These are phyloP conservation scores for Mycena olivaceomarginata DNA, from an alignment of 768 basidiomycete species.

Conservation along the genomic window DNA sequence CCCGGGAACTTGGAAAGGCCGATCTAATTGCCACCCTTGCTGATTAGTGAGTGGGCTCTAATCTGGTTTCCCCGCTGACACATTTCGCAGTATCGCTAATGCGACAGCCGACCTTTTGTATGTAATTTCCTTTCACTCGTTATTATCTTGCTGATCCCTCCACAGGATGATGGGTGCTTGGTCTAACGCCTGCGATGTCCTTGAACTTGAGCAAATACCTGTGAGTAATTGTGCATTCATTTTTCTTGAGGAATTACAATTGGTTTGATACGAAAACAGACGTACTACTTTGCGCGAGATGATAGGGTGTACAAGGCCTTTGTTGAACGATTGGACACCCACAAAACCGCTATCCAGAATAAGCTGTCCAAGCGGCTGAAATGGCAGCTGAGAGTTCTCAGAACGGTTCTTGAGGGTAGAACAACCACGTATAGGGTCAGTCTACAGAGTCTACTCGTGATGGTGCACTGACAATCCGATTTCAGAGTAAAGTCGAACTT, in stretches of 20 bases:
- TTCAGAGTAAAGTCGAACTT: constrained; percentile 78
- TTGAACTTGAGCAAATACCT: constrained; percentile 82
- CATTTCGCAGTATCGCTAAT: constrained; percentile 82
- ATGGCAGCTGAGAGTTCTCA: constrained; percentile 82
- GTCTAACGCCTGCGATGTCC: constrained; percentile 75
- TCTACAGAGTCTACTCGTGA: constrained; percentile 24
- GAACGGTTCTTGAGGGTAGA: constrained; percentile 79
- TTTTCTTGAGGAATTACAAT: not conserved
- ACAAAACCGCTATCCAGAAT: constrained; percentile 68
- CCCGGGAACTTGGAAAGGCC: constrained; percentile 88
- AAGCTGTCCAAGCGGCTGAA: constrained; percentile 74
- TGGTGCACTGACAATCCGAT: constrained; percentile 29
- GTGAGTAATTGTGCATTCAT: constrained; percentile 62
- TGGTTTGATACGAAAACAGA: constrained; percentile 60
- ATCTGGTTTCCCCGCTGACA: constrained; percentile 18
- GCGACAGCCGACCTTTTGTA: constrained; percentile 73
- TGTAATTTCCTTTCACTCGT: constrained; percentile 46
- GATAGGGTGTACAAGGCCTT: constrained; percentile 89
- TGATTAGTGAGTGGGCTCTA: constrained; percentile 82
- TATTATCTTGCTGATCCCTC: constrained; percentile 60
- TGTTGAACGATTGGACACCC: constrained; percentile 65
- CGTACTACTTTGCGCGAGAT: constrained; percentile 96
- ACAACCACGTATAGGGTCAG: constrained; percentile 80
- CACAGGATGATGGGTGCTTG: constrained; percentile 87
- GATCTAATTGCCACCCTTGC: constrained; percentile 88